Percentiles rank a stretch among this genome's conserved stretches.
Evolutionary conservation across 2,329 filamentous ascomycete species (phyloP).

Genomic region (Zarea fungicola): DNA sequence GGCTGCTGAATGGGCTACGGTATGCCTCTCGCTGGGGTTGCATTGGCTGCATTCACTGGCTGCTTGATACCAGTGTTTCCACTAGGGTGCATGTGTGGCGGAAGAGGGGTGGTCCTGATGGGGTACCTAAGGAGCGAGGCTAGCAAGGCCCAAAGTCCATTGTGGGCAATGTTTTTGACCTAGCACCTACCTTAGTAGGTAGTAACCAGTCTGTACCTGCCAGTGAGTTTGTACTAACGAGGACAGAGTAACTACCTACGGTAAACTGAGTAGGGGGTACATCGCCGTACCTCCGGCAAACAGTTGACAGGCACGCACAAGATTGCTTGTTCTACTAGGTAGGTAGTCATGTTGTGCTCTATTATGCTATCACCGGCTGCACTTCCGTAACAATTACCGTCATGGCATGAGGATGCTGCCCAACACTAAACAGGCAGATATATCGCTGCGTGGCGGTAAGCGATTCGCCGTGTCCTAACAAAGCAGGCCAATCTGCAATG

Average conservation of each 20-base stretch:
- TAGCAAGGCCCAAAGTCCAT: background rate
- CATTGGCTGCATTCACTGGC: background rate
- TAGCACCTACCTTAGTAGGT: too few species aligned
- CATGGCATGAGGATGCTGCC: background rate
- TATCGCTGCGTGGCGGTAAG: background rate
- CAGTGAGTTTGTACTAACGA: too few species aligned
- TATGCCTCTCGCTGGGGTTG: background rate
- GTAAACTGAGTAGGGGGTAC: too few species aligned
- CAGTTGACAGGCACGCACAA: too few species aligned
- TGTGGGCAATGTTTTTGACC: too few species aligned
- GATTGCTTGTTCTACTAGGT: too few species aligned
- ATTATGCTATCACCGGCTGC: constrained; percentile 1
- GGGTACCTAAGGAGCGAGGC: background rate
- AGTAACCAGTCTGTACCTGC: too few species aligned
- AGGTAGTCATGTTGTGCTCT: too few species aligned
- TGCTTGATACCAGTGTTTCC: too few species aligned
- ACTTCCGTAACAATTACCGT: background rate
- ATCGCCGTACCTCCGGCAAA: too few species aligned
- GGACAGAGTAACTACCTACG: too few species aligned
- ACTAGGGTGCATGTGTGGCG: constrained; percentile 1
- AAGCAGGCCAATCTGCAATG: background rate
- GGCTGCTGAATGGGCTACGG: too few species aligned
- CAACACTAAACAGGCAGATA: background rate
- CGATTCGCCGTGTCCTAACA: constrained; percentile 1
- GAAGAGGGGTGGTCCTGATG: background rate